Evolutionary conservation across 1,139 yeast species (phyloP).

Genomic region (Candida tunisiensis): DNA sequence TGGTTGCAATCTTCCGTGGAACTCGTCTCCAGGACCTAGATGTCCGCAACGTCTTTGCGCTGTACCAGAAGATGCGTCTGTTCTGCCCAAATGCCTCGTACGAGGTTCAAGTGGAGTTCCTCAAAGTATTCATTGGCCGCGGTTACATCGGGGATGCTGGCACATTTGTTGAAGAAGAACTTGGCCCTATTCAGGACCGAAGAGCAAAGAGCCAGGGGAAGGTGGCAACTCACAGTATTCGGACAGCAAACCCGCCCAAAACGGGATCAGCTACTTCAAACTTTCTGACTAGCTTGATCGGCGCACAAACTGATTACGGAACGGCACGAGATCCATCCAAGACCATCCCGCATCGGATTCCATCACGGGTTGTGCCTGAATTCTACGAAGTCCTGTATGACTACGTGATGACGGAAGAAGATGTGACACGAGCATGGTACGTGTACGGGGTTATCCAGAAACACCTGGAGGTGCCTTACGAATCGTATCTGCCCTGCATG

Average conservation of each 20-base stretch:
- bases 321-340: too few species aligned
- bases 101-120: slow-evolving; percentile 30
- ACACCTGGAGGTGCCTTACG: slow-evolving; percentile 43
- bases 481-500: slow-evolving; percentile 43
- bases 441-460: slow-evolving; percentile 43
- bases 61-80: slow-evolving; percentile 21
- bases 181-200: slow-evolving; percentile 28
- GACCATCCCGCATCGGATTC: too few species aligned
- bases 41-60: slow-evolving; percentile 11
- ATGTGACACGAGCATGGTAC: slow-evolving; percentile 42
- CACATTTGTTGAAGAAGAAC: slow-evolving; percentile 41
- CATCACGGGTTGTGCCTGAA: slow-evolving; percentile 16
- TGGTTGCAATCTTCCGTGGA: slow-evolving; percentile 15
- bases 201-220: too few species aligned
- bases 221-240: too few species aligned
- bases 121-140: slow-evolving; percentile 28
- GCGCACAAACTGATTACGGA: too few species aligned
- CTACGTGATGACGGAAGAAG: slow-evolving; percentile 25
- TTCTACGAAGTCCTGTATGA: slow-evolving; percentile 28
- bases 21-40: slow-evolving; percentile 12
- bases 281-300: too few species aligned
- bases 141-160: slow-evolving; percentile 41
- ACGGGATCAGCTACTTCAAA: too few species aligned
- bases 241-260: too few species aligned
- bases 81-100: slow-evolving; percentile 25